Base-by-base conservation (phyloP, 176 grass and related monocot genomes). In the Zoysia japonica region DNA sequence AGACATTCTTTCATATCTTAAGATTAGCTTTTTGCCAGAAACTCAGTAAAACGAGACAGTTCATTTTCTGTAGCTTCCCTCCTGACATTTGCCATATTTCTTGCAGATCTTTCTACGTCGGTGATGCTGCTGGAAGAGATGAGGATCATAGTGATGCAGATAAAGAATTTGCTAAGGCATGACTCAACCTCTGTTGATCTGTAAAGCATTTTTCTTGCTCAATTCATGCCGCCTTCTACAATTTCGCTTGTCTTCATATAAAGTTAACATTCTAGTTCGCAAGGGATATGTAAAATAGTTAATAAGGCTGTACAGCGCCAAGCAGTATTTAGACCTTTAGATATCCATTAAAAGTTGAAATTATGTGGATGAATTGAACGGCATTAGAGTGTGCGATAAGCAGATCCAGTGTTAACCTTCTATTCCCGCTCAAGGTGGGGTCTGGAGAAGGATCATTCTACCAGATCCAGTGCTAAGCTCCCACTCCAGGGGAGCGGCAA, bases 41-140 rank as follows among this genome's bases (percentile, higher is more conserved):
- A 52, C 37, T 61, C 28, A 49, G 6, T 14, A 79, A 8, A 40
- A 10, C 6, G 4, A 65, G 5, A 9, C 44, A 11, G 7, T 19
- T 67, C 50, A 49, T 74, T 68, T 47, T 57, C 7, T 56, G 10
- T 62, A 43, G 35, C 44, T 61, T 36, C 51, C 37, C 54, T 78
- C 79, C 59, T 50, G 38, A 88, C 6, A 46, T 61, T 68, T 65
- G n/a, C 38, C 11, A 20, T 90, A 75, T 60, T 61, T 48, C 51
- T 81, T 87, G 61, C 85, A 98, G 95, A 76, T 94, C 95, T 47
- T 98, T 98, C 63, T 98, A 92, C 87, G 95, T 98, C 19, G 90
- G 95, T 78, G 95, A 98, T 89, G 90, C 92, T 68, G 92, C 88
- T 75, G 90, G 95, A 41, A 98, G 95, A 86, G 74, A 54, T 2